phyloP scores from a whole-genome alignment of 2,329 filamentous ascomycete species.

The Ascochyta viciae-villosae region DNA sequence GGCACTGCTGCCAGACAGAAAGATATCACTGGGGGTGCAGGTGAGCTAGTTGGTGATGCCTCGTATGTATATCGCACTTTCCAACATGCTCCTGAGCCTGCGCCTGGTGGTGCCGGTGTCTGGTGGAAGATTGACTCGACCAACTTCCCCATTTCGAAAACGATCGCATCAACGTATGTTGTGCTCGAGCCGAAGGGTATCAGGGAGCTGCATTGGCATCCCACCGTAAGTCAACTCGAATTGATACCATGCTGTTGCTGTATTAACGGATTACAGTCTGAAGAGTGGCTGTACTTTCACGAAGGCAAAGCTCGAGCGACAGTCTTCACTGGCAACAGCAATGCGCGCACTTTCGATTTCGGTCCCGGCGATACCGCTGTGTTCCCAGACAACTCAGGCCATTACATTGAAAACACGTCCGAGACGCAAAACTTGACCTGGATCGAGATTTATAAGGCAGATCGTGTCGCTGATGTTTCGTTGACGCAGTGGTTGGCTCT shows the following conservation, averaged over 20 bases:
- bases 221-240: conserved; percentile 59
- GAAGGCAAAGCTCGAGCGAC: conserved; percentile 67
- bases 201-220: conserved; percentile 74
- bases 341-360: conserved; percentile 72
- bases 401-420: conserved; percentile 74
- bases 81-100: conserved; percentile 62
- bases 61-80: conserved; percentile 69
- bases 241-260: neutral
- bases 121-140: conserved; percentile 70
- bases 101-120: conserved; percentile 67
- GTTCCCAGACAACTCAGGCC: conserved; percentile 70
- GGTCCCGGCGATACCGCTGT: conserved; percentile 70
- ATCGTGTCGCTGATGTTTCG: conserved; percentile 70
- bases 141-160: conserved; percentile 71
- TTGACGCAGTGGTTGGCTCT: conserved; percentile 74
- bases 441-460: conserved; percentile 74
- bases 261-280: conserved; percentile 43
- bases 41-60: conserved; percentile 61
- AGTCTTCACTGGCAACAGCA: conserved; percentile 67
- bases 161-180: conserved; percentile 70
- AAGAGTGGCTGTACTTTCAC: conserved; percentile 77
- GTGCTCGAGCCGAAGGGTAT: conserved; percentile 68
- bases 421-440: conserved; percentile 69
- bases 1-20: conserved; percentile 50
- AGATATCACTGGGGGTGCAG: conserved; percentile 56